Conservation (phyloP, 306 rosid genomes). For the Begonia loranthoides region DNA sequence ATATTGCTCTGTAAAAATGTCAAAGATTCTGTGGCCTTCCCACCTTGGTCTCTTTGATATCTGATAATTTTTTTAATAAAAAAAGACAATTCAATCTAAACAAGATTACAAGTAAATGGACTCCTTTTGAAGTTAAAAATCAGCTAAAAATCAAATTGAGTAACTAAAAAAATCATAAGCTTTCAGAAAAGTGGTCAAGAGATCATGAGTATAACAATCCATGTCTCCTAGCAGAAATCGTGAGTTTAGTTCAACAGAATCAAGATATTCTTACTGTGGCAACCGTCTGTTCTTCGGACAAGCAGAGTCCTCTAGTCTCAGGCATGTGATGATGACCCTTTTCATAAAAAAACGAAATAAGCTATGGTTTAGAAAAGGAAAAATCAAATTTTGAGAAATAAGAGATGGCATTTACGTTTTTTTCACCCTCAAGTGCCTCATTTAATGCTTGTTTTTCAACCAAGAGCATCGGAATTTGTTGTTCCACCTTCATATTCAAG, state of each 20-base stretch:
- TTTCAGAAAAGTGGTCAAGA: no score
- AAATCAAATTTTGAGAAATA: background rate
- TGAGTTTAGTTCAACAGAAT: no score
- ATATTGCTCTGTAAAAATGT: slow-evolving; percentile 84
- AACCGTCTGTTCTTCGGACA: slow-evolving; percentile 91
- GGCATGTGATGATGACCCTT: slow-evolving; percentile 98
- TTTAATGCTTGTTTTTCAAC: slow-evolving; percentile 99
- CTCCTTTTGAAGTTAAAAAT: no score
- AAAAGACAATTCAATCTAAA: background rate
- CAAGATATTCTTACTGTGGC: slow-evolving; percentile 1
- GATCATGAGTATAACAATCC: no score
- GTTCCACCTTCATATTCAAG: slow-evolving; percentile 86
- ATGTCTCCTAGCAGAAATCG: no score
- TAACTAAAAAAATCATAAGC: no score
- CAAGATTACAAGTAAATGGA: no score
- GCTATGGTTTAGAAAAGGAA: background rate
- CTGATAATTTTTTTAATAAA: slow-evolving; percentile 24
- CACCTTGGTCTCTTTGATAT: slow-evolving; percentile 74
- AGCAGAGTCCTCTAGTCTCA: slow-evolving; percentile 97
- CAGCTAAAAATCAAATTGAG: no score
- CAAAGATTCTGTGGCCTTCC: slow-evolving; percentile 59
- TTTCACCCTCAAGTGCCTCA: slow-evolving; percentile 98
- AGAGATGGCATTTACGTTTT: slow-evolving; percentile 36
- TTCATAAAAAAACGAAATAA: slow-evolving; percentile 11
- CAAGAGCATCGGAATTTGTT: slow-evolving; percentile 97